Base-by-base conservation (phyloP, 2,329 filamentous ascomycete species). In the Apiospora kogelbergensis region DNA sequence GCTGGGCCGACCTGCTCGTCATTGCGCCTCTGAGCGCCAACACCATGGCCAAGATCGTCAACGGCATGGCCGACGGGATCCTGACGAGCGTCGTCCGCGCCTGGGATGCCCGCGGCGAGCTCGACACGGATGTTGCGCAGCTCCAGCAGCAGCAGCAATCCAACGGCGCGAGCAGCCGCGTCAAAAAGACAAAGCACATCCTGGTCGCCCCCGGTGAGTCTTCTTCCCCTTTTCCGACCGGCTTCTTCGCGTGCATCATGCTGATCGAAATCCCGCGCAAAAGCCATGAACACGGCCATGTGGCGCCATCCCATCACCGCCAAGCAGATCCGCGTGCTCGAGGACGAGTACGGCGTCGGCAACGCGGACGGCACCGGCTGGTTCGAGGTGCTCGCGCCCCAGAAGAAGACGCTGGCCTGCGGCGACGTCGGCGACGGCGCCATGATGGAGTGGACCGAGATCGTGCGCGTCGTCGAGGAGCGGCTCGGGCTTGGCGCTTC, bases 231-330 rank as follows among this genome's bases (percentile, higher is more conserved):
- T 30, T 13, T 10, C 11, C 41, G 33, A 66, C 42, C 2, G 24
- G 33, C 30, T 26, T 45, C 60, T 6, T 26, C 17, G 20, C 46
- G 2, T 57, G 11, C 46, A 57, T 44, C 33, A 22, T 42, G 15
- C n/a, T 33, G 45, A 70, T 48, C 2, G 37, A 40, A 11, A 40
- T 9, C 9, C 37, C n/a, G n/a, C n/a, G n/a, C n/a, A n/a, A 40
- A 40, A 40, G 90, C 92, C 40, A 97, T 97, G 93, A 97, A 98
- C 78, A 94, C 89, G 30, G 90, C 91, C 4, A 97, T 97, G 95
- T 97, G 93, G 91, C 84, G 85, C 68, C 94, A 98, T 77, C 95
- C 94, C 1, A 83, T 97, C 63, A 97, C 95, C 0, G 85, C 81
- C 65, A 89, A 87, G 71, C 93, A 97, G 72, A 80, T 97, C 45